Conservation (phyloP, 257 asterid genomes). For the Solanum chmielewskii region DNA sequence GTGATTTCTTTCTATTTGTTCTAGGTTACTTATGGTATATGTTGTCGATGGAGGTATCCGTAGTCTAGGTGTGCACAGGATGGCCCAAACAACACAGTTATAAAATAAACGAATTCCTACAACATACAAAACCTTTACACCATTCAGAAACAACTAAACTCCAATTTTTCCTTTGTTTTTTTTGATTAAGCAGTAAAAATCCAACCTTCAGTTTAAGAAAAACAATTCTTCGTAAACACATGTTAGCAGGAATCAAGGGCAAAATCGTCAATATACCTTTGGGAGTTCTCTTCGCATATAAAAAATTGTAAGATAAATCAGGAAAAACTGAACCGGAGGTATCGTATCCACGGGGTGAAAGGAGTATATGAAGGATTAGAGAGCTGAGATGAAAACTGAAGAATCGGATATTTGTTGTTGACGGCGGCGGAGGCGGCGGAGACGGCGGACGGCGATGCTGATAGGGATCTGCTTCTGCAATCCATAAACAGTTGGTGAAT, state of each 20-base stretch:
- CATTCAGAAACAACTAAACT: not conserved
- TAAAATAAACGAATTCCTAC: not conserved
- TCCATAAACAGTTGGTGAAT: slow-evolving; percentile 26
- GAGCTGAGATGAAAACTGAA: slow-evolving; percentile 8
- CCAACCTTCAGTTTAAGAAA: not conserved
- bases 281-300: not conserved
- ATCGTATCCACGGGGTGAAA: slow-evolving; percentile 32
- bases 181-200: not conserved
- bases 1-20: not conserved
- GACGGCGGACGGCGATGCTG: slow-evolving; percentile 6
- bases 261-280: not conserved
- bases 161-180: not conserved
- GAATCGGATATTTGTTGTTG: not conserved
- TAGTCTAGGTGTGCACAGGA: not conserved
- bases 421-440: not conserved
- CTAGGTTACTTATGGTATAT: not conserved
- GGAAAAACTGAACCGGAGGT: slow-evolving; percentile 28
- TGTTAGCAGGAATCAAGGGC: not conserved
- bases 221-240: not conserved
- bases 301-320: slow-evolving; percentile 4
- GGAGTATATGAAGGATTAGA: slow-evolving; percentile 5
- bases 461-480: slow-evolving; percentile 15
- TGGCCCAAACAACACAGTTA: not conserved
- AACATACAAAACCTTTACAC: not conserved
- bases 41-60: not conserved